phyloP scores from a whole-genome alignment of 2,329 filamentous ascomycete genomes.

The Aspergillus cejpii region DNA sequence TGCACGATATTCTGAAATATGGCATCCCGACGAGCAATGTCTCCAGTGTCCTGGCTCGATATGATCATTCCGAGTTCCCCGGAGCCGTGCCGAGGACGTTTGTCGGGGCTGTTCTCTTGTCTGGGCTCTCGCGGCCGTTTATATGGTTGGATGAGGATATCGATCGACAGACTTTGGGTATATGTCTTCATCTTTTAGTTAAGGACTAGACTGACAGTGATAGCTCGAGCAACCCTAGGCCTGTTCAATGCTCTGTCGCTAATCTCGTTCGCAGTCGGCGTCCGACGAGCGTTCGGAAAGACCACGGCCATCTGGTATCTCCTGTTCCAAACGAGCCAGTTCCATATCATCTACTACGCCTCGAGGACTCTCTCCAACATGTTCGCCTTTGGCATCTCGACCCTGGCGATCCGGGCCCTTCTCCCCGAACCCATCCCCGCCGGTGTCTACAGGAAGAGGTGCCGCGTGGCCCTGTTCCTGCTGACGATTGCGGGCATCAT shows the following conservation, averaged over 20 bases:
- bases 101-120: conserved; percentile 69
- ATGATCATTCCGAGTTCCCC: conserved; percentile 86
- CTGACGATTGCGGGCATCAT: conserved; percentile 74
- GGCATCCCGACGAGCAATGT: conserved; percentile 60
- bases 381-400: conserved; percentile 74
- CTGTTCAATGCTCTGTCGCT: conserved; percentile 66
- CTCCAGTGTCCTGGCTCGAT: conserved; percentile 53
- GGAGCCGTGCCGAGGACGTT: conserved; percentile 90
- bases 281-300: conserved; percentile 62
- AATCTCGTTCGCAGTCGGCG: conserved; percentile 55
- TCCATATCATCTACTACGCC: conserved; percentile 88
- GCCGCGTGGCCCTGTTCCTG: conserved; percentile 62
- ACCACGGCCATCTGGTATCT: conserved; percentile 71
- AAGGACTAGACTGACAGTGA: conserved; percentile 4
- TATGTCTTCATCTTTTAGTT: conserved; percentile 6
- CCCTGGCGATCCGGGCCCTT: conserved; percentile 42
- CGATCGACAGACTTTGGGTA: conserved; percentile 53
- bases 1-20: conserved; percentile 79
- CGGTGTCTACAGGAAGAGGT: conserved; percentile 39
- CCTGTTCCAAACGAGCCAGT: conserved; percentile 72
- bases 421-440: conserved; percentile 39
- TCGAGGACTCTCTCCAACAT: conserved; percentile 90
- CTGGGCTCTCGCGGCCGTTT: conserved; percentile 63
- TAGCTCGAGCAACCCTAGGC: conserved; percentile 71
- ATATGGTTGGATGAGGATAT: conserved; percentile 53